Evolutionary conservation across 2,329 filamentous ascomycete genomes (phyloP).

Genomic region (Ceratocystis smalleyi): DNA sequence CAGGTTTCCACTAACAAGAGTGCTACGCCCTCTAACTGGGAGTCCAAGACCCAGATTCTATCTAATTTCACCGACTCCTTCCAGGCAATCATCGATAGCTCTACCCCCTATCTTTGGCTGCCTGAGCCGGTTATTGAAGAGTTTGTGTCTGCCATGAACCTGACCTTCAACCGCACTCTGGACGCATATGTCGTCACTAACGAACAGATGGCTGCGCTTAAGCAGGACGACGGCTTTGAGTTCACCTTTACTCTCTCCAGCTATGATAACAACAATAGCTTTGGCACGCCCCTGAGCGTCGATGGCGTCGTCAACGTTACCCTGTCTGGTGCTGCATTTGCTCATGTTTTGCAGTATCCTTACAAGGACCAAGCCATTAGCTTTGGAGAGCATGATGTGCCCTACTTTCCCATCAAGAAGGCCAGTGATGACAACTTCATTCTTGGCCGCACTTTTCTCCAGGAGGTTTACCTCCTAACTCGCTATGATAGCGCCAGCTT

Average conservation of each 20-base stretch:
- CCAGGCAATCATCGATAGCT: conserved; percentile 44
- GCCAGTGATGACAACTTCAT: conserved; percentile 40
- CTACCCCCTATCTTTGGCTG: conserved; percentile 49
- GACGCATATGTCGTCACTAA: conserved; percentile 49
- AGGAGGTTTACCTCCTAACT: conserved; percentile 48
- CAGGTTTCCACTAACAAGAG: conserved; percentile 26
- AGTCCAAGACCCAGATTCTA: conserved; percentile 25
- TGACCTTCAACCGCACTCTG: conserved; percentile 48
- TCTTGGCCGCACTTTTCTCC: conserved; percentile 53
- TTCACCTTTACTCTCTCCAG: conserved; percentile 44
- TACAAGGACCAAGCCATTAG: conserved; percentile 30
- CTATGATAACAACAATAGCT: conserved; percentile 37
- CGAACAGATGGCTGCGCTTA: conserved; percentile 36
- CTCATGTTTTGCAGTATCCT: conserved; percentile 35
- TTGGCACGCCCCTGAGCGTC: conserved; percentile 33
- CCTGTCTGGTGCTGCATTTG: conserved; percentile 35
- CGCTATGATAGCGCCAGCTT: conserved; percentile 40
- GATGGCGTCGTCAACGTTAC: conserved; percentile 42
- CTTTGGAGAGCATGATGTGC: conserved; percentile 31
- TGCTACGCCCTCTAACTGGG: conserved; percentile 27
- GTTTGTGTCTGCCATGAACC: conserved; percentile 48
- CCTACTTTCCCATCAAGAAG: conserved; percentile 52
- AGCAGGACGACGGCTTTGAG: conserved; percentile 30
- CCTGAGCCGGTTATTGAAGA: conserved; percentile 43
- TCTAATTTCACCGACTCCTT: conserved; percentile 34